phyloP scores from a whole-genome alignment of 2,329 filamentous ascomycete genomes.

The Aspergillus ruber region DNA sequence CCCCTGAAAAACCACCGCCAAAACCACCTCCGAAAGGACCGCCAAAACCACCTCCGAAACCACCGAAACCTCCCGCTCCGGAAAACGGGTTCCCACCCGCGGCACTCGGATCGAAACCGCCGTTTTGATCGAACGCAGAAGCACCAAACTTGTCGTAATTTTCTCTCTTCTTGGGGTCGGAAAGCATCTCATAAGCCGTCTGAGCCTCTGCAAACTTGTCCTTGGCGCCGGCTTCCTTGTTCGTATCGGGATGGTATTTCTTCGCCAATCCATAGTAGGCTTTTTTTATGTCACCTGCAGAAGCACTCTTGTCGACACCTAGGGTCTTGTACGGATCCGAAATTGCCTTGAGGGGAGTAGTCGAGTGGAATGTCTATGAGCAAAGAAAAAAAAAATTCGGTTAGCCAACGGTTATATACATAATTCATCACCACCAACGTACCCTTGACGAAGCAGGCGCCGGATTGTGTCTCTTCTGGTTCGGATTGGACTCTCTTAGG shows the following conservation, averaged over 20 bases:
- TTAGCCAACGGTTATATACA: neutral
- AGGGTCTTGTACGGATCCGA: conserved; percentile 84
- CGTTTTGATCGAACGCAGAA: conserved; percentile 60
- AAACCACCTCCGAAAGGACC: conserved; percentile 46
- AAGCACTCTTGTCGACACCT: conserved; percentile 75
- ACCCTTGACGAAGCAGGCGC: conserved; percentile 25
- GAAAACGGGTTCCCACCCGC: conserved; percentile 49
- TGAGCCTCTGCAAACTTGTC: conserved; percentile 93
- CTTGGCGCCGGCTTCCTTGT: conserved; percentile 89
- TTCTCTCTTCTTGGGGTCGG: conserved; percentile 86
- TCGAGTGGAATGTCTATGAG: conserved; percentile 38
- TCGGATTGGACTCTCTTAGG: conserved; percentile 19
- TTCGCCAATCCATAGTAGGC: conserved; percentile 97
- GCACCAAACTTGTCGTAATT: conserved; percentile 87
- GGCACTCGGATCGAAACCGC: conserved; percentile 71
- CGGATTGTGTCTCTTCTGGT: conserved; percentile 15
- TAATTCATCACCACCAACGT: conserved; percentile 10
- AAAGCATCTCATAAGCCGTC: conserved; percentile 86
- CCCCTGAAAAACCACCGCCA: conserved; percentile 65
- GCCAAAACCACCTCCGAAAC: conserved; percentile 51
- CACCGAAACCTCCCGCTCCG: conserved; percentile 55
- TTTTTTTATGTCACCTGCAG: conserved; percentile 87
- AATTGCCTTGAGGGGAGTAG: conserved; percentile 57
- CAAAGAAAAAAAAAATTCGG: neutral
- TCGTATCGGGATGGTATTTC: conserved; percentile 96